phyloP scores from a whole-genome alignment of 208 protist genomes.

The Acanthamoeba lenticulata region DNA sequence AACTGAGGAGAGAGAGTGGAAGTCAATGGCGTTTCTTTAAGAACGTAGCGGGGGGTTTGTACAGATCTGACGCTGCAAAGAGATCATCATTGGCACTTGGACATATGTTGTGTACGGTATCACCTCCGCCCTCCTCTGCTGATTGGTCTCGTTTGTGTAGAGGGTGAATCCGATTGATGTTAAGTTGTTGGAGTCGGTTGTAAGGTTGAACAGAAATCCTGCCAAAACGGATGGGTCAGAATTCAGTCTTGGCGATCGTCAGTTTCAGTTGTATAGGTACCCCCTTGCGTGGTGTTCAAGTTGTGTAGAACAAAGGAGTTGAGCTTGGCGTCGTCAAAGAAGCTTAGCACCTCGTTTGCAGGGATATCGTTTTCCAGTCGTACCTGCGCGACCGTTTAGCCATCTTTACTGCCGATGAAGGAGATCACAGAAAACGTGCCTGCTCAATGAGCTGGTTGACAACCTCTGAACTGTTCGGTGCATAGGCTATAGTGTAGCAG shows the following conservation, averaged over 20 bases:
- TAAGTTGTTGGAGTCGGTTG: not conserved
- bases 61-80: constrained; percentile 33
- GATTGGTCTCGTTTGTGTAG: constrained; percentile 48
- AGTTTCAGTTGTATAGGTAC: not conserved
- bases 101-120: not conserved
- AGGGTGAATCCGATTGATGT: not conserved
- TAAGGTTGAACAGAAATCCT: not conserved
- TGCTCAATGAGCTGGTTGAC: constrained; percentile 2
- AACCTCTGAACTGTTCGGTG: not conserved
- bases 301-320: not conserved
- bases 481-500: constrained; percentile 58
- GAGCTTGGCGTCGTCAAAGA: not conserved
- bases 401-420: not conserved
- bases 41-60: not conserved
- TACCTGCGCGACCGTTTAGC: not conserved
- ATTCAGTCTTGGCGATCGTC: not conserved
- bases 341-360: not conserved
- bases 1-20: not conserved
- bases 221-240: not conserved
- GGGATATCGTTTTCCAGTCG: constrained; percentile 60
- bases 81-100: constrained; percentile 48
- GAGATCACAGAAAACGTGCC: not conserved
- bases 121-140: not conserved
- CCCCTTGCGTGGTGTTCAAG: constrained; percentile 57
- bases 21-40: not conserved